phyloP scores from a whole-genome alignment of 2,329 filamentous ascomycete genomes.

The Aspergillus sp. region DNA sequence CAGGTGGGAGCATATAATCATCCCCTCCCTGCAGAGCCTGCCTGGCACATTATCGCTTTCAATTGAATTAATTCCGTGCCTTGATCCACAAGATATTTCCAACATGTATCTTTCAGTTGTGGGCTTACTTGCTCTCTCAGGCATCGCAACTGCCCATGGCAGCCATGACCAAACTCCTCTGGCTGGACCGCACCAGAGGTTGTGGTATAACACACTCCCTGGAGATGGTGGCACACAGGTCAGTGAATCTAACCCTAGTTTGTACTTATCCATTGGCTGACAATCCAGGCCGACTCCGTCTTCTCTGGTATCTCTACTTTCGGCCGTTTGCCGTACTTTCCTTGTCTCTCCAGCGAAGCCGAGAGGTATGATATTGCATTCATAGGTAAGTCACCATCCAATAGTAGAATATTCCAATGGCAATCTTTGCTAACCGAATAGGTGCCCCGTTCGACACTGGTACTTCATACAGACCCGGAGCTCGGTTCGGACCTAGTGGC shows the following conservation, averaged over 20 bases:
- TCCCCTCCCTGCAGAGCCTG: background rate
- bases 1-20: background rate
- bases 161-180: slow-evolving; percentile 60
- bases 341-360: slow-evolving; percentile 69
- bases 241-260: slow-evolving; percentile 14
- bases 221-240: slow-evolving; percentile 84
- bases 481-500: slow-evolving; percentile 79
- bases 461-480: slow-evolving; percentile 80
- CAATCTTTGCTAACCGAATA: no score
- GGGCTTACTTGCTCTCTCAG: slow-evolving; percentile 44
- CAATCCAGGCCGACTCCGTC: slow-evolving; percentile 74
- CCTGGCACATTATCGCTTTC: background rate
- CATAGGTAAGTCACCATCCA: slow-evolving; percentile 63
- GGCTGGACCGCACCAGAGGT: slow-evolving; percentile 67
- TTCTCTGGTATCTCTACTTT: slow-evolving; percentile 89
- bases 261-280: background rate
- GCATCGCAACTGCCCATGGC: slow-evolving; percentile 61
- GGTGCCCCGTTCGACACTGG: slow-evolving; percentile 83
- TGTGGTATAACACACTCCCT: slow-evolving; percentile 83
- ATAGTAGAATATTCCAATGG: no score
- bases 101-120: slow-evolving; percentile 24
- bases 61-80: no score
- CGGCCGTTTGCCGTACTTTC: slow-evolving; percentile 74
- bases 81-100: background rate
- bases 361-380: slow-evolving; percentile 84